A percentile compares a stretch with the other conserved stretches of the same genome.
Evolutionary conservation across 169 alveolate species (phyloP).

Genomic region (Cryptosporidium muris): DNA sequence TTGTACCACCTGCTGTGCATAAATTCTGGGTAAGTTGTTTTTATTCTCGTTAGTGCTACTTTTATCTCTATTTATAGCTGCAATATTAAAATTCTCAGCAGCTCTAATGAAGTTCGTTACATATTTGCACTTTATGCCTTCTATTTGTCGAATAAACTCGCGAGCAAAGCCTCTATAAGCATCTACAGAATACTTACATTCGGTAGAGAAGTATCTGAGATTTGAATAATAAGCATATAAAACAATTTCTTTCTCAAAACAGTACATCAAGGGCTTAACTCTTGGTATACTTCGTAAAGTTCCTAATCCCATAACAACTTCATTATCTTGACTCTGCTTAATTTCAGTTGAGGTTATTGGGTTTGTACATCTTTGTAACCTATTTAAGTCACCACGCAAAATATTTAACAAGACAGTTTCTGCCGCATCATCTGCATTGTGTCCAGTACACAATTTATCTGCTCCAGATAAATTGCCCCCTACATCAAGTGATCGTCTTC

Average conservation of each 20-base stretch:
- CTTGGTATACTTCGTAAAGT: conserved; percentile 82
- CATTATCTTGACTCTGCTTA: conserved; percentile 34
- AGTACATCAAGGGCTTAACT: conserved; percentile 93
- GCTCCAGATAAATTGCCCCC: conserved; percentile 92
- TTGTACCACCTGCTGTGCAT: conserved; percentile 27
- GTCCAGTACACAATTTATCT: conserved; percentile 96
- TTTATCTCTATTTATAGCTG: conserved; percentile 1
- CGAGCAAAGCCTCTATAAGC: conserved; percentile 97
- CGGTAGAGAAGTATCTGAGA: conserved; percentile 95
- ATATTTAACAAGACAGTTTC: conserved; percentile 96
- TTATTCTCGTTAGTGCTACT: too few species aligned
- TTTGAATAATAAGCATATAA: conserved; percentile 93
- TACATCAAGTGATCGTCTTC: conserved; percentile 95
- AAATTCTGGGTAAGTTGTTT: too few species aligned
- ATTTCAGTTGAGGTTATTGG: conserved; percentile 78
- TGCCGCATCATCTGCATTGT: conserved; percentile 97
- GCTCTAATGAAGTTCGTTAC: conserved; percentile 28
- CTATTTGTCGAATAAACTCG: conserved; percentile 90
- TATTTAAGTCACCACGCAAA: conserved; percentile 94
- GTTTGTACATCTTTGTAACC: conserved; percentile 88
- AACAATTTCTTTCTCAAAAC: conserved; percentile 96
- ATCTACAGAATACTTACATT: conserved; percentile 95
- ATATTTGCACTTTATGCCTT: conserved; percentile 74
- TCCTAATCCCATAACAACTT: background rate
- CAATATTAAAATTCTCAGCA: conserved; percentile 33